phyloP scores from a whole-genome alignment of 371 early-diverging fungal species.

The Mortierella sp. region DNA sequence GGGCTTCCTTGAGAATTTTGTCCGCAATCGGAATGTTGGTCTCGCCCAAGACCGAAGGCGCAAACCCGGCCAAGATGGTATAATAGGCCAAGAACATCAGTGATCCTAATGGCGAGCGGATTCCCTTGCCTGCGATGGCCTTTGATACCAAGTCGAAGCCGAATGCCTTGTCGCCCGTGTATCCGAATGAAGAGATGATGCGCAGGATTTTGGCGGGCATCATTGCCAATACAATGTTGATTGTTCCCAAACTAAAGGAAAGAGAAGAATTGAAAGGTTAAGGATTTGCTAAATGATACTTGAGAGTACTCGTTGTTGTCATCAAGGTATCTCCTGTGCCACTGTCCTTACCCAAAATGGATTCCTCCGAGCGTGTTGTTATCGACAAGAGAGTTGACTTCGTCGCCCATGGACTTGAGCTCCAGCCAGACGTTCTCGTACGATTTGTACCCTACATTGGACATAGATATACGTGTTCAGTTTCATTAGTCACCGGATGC shows the following conservation, averaged over 20 bases:
- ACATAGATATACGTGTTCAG: not conserved
- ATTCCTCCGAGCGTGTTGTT: conserved; percentile 54
- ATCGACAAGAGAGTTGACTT: conserved; percentile 37
- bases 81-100: conserved; percentile 68
- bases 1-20: conserved; percentile 70
- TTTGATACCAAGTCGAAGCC: conserved; percentile 71
- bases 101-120: conserved; percentile 72
- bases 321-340: not conserved
- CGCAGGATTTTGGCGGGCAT: conserved; percentile 72
- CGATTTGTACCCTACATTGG: conserved; percentile 55
- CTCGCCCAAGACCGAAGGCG: conserved; percentile 47
- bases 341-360: conserved; percentile 50
- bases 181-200: conserved; percentile 66
- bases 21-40: conserved; percentile 63
- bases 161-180: conserved; percentile 70
- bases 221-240: conserved; percentile 70
- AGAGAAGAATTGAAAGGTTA: not conserved
- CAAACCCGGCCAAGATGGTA: conserved; percentile 66
- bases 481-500: not conserved
- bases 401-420: conserved; percentile 51
- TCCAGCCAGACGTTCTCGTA: conserved; percentile 59
- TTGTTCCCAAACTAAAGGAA: conserved; percentile 69
- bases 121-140: conserved; percentile 68
- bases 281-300: not conserved
- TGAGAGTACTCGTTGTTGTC: not conserved